Percentiles rank a stretch among this genome's conserved stretches.
These are phyloP conservation scores for Hyaloperonospora arabidopsidis DNA, from an alignment of 352 stramenopile species.

Conservation along the genomic window DNA sequence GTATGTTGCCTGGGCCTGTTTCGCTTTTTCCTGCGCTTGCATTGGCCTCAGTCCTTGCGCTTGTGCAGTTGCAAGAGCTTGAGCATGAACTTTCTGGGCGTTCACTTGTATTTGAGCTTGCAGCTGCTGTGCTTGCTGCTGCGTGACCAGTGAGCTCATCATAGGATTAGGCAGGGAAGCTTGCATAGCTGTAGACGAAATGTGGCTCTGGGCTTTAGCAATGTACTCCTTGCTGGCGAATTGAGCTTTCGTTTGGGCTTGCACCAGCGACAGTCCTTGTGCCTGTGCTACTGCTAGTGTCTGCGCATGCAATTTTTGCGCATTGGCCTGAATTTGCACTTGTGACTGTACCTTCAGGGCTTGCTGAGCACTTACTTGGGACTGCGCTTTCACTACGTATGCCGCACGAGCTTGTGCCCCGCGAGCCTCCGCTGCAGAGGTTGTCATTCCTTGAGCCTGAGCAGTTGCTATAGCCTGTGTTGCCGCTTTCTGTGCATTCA, in stretches of 20 bases:
- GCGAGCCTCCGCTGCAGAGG: slow-evolving; percentile 57
- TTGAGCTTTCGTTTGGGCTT: slow-evolving; percentile 81
- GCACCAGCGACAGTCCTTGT: slow-evolving; percentile 76
- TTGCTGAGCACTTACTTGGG: slow-evolving; percentile 79
- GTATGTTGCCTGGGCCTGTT: slow-evolving; percentile 83
- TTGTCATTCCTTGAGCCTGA: slow-evolving; percentile 70
- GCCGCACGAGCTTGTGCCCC: slow-evolving; percentile 77
- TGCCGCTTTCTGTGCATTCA: slow-evolving; percentile 79
- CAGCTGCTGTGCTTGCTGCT: slow-evolving; percentile 80
- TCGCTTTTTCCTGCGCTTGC: slow-evolving; percentile 85
- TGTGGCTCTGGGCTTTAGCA: slow-evolving; percentile 77
- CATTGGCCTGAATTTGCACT: slow-evolving; percentile 85
- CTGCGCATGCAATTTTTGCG: slow-evolving; percentile 82
- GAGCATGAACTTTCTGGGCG: slow-evolving; percentile 82
- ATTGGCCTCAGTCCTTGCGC: slow-evolving; percentile 79
- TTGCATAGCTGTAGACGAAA: slow-evolving; percentile 56
- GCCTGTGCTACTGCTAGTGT: slow-evolving; percentile 76
- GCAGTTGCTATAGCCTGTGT: slow-evolving; percentile 69
- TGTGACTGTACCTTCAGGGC: slow-evolving; percentile 80
- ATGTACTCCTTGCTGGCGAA: slow-evolving; percentile 88
- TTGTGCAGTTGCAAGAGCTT: slow-evolving; percentile 81
- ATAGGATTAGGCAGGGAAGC: slow-evolving; percentile 39
- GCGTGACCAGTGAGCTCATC: slow-evolving; percentile 50
- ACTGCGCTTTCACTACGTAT: slow-evolving; percentile 79
- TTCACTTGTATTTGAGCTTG: slow-evolving; percentile 87